phyloP scores from a whole-genome alignment of 2,329 filamentous ascomycete species.

The Aspergillus brunneoviolaceus region DNA sequence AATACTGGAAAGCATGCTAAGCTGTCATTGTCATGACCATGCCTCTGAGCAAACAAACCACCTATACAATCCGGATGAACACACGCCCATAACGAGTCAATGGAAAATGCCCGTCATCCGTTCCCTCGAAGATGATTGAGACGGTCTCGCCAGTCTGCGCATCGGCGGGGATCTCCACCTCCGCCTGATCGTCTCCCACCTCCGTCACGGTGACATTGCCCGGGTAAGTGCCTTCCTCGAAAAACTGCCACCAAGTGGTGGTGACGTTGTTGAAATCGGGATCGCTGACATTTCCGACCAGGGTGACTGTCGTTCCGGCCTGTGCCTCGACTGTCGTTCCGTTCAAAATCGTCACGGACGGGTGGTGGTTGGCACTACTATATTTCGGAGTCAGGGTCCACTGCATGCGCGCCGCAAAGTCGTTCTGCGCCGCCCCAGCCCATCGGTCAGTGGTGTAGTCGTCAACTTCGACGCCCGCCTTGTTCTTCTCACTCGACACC shows the following conservation, averaged over 20 bases:
- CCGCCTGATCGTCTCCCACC: neutral
- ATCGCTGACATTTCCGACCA: neutral
- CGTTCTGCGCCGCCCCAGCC: slow-evolving; percentile 3
- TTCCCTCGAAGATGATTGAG: neutral
- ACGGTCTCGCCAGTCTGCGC: neutral
- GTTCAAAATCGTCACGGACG: neutral
- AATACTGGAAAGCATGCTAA: no score
- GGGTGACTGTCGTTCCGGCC: neutral
- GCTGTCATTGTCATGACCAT: no score
- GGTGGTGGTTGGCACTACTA: neutral
- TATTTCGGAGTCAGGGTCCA: slow-evolving; percentile 4
- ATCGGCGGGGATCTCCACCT: neutral
- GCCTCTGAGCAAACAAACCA: neutral
- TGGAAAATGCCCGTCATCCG: slow-evolving; percentile 4
- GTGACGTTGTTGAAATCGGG: neutral
- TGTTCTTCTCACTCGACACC: neutral
- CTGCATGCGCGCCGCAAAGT: slow-evolving; percentile 8
- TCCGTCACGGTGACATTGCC: neutral
- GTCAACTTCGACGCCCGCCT: neutral
- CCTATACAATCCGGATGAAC: neutral
- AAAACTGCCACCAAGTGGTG: slow-evolving; percentile 3
- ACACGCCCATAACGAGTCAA: slow-evolving; percentile 1
- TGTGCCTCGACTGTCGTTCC: neutral
- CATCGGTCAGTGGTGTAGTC: neutral
- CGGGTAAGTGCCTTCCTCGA: slow-evolving; percentile 5